A percentile compares a stretch with the other conserved stretches of the same genome.
phyloP scores from a whole-genome alignment of 345 rosid species.

The Rhodomyrtus tomentosa region DNA sequence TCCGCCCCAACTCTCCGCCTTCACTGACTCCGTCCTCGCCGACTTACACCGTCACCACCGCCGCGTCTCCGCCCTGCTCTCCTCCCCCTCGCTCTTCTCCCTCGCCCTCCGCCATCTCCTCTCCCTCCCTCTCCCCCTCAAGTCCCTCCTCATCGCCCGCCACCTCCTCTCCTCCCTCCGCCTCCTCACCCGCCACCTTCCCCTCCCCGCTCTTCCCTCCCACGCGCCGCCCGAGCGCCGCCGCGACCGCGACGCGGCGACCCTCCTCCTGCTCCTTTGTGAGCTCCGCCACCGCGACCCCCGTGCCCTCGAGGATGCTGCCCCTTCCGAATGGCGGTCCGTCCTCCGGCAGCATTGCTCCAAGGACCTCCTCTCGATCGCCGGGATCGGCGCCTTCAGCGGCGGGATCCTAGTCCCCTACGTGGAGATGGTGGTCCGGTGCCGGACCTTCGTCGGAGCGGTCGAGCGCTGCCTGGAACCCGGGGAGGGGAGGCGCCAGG shows the following conservation, averaged over 20 bases:
- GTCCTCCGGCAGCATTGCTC: conserved; percentile 22
- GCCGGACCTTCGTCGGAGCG: conserved; percentile 40
- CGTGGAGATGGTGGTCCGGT: conserved; percentile 50
- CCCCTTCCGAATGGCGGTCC: conserved; percentile 43
- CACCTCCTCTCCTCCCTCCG: conserved; percentile 75
- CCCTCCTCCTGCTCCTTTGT: conserved; percentile 77
- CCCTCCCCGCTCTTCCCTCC: conserved; percentile 10
- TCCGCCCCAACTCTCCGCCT: conserved; percentile 32
- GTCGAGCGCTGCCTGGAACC: conserved; percentile 16
- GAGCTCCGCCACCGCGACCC: conserved; percentile 62
- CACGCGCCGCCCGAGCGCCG: conserved; percentile 17
- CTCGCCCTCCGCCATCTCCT: conserved; percentile 72
- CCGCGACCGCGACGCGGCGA: conserved; percentile 64
- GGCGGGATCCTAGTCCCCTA: conserved; percentile 55
- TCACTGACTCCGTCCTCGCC: conserved; percentile 41
- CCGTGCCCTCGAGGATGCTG: conserved; percentile 24
- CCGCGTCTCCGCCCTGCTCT: conserved; percentile 59
- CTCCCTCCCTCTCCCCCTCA: conserved; percentile 52
- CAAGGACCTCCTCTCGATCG: conserved; percentile 13
- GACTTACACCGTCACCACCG: conserved; percentile 38
- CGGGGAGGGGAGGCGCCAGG: conserved; percentile 27
- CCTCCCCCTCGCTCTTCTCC: conserved; percentile 66
- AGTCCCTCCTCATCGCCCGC: conserved; percentile 67
- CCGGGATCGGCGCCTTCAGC: conserved; percentile 33
- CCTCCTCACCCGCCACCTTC: conserved; percentile 26